A percentile compares a stretch with the other conserved stretches of the same genome.
Evolutionary conservation across 2,329 filamentous ascomycete species (phyloP).

Genomic region (Alternaria viburni): DNA sequence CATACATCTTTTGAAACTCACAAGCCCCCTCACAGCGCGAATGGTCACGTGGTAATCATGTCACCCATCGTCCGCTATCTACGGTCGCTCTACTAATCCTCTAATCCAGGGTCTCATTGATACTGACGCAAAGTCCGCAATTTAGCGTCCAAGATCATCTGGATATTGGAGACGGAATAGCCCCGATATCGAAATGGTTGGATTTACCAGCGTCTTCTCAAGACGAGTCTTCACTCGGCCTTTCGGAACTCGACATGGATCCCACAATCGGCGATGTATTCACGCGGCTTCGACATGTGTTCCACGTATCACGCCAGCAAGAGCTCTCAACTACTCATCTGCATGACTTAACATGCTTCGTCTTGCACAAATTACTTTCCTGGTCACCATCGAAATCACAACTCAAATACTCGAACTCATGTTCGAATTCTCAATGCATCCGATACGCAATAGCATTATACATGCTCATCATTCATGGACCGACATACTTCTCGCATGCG

Average conservation of each 20-base stretch:
- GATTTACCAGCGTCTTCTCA: constrained; percentile 23
- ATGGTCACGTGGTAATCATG: constrained; percentile 61
- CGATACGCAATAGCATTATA: constrained; percentile 58
- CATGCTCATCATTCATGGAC: constrained; percentile 61
- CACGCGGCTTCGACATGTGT: constrained; percentile 54
- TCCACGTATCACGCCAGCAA: constrained; percentile 42
- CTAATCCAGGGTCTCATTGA: constrained; percentile 61
- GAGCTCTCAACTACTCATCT: constrained; percentile 53
- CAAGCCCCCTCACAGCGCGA: constrained; percentile 61
- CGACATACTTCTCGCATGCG: constrained; percentile 63
- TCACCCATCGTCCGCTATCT: background rate
- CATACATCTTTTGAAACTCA: constrained; percentile 55
- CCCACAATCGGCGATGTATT: constrained; percentile 47
- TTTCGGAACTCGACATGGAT: constrained; percentile 43
- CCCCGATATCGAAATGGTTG: constrained; percentile 59
- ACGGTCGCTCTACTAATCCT: background rate
- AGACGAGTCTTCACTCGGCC: constrained; percentile 2
- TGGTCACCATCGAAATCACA: constrained; percentile 12
- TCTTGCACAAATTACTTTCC: constrained; percentile 58
- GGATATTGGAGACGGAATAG: constrained; percentile 58
- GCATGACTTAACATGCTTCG: constrained; percentile 63
- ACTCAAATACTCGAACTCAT: constrained; percentile 17
- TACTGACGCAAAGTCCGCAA: constrained; percentile 61
- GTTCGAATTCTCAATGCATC: constrained; percentile 35
- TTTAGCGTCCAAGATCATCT: constrained; percentile 60